Percentiles rank a stretch among this genome's conserved stretches.
phyloP scores from a whole-genome alignment of 1,139 yeast species.

The Taphrina wiesneri region DNA sequence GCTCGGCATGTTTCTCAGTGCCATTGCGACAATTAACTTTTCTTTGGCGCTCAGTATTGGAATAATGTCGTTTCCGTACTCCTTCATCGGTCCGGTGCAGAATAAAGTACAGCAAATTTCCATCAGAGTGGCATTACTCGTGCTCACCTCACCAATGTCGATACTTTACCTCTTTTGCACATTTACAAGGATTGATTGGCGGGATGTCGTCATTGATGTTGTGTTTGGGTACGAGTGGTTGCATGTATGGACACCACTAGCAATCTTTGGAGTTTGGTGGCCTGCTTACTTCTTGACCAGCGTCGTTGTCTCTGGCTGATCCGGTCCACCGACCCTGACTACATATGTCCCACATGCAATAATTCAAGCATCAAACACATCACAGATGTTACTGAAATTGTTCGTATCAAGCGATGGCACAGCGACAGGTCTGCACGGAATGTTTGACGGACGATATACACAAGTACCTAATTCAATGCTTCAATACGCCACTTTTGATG shows the following conservation, averaged over 20 bases:
- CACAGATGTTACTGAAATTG: no score
- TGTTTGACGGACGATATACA: background rate
- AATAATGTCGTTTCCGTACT: conserved; percentile 66
- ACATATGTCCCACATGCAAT: no score
- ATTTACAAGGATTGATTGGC: background rate
- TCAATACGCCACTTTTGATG: background rate
- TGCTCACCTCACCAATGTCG: conserved; percentile 23
- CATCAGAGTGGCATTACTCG: background rate
- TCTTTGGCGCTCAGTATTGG: conserved; percentile 75
- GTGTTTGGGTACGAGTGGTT: conserved; percentile 21
- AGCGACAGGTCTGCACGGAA: background rate
- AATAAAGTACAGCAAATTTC: background rate
- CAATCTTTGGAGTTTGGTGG: conserved; percentile 33
- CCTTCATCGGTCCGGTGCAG: conserved; percentile 57
- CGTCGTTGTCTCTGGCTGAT: conserved; percentile 11
- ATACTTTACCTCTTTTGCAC: conserved; percentile 13
- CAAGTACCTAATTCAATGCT: background rate
- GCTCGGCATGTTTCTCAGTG: conserved; percentile 66
- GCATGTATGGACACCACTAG: conserved; percentile 31
- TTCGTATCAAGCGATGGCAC: background rate
- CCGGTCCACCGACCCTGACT: no score
- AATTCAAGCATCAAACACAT: background rate
- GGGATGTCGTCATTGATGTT: conserved; percentile 7
- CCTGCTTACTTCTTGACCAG: conserved; percentile 27
- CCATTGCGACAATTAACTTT: conserved; percentile 79